These are phyloP conservation scores for Syzygium aromaticum DNA, from an alignment of 345 rosid genomes.

Conservation along the genomic window DNA sequence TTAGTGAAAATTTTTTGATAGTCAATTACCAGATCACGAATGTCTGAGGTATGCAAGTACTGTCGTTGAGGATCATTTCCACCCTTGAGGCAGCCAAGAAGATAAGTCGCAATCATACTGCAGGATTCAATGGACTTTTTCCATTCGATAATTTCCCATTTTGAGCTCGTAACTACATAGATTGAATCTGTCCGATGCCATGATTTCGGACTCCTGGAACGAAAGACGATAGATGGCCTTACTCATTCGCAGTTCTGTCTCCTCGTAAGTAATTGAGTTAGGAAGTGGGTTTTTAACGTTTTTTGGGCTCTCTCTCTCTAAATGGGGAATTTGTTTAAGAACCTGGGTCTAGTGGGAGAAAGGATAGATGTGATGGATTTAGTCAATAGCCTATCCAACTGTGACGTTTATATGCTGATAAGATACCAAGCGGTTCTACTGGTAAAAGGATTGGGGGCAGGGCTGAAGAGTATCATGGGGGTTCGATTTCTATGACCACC, in stretches of 20 bases:
- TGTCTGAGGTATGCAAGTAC: background rate
- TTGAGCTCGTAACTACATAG: background rate
- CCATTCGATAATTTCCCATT: background rate
- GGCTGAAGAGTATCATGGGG: no score
- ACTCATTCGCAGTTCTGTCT: background rate
- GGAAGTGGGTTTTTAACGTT: background rate
- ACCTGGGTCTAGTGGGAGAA: background rate
- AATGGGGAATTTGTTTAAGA: background rate
- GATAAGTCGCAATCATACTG: background rate
- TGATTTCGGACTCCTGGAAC: background rate
- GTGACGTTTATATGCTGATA: background rate
- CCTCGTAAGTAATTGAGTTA: no score
- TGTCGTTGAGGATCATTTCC: background rate
- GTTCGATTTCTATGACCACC: no score
- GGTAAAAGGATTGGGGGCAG: no score
- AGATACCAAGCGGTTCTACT: no score
- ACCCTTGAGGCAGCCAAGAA: background rate
- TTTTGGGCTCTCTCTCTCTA: background rate
- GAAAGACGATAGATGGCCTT: background rate
- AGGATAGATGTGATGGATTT: background rate
- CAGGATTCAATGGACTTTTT: background rate
- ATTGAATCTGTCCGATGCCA: background rate
- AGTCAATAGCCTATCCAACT: background rate
- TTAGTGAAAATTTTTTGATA: background rate
- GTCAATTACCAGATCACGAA: background rate